A percentile compares a stretch with the other conserved stretches of the same genome.
phyloP scores from a whole-genome alignment of 2,329 filamentous ascomycete genomes.

The Xylariaceae sp. region DNA sequence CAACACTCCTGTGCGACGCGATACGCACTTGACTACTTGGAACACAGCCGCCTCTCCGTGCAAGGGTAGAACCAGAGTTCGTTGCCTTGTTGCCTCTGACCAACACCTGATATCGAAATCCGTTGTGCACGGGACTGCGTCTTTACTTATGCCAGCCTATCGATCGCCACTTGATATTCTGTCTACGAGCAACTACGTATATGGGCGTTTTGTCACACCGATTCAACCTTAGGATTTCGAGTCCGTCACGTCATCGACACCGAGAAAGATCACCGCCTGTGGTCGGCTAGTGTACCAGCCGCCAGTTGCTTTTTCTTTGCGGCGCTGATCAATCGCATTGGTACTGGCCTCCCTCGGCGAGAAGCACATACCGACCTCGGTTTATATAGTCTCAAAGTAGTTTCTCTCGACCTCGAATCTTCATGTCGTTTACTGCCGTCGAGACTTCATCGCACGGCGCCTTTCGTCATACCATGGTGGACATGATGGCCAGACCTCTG shows the following conservation, averaged over 20 bases:
- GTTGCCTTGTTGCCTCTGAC: slow-evolving; percentile 1
- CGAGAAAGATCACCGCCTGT: too few relatives aligned
- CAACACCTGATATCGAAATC: background rate
- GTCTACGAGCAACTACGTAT: too few relatives aligned
- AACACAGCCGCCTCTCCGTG: slow-evolving; percentile 1
- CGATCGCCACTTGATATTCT: too few relatives aligned
- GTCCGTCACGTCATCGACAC: background rate
- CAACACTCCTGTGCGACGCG: background rate
- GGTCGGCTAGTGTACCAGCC: too few relatives aligned
- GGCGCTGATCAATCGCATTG: too few relatives aligned
- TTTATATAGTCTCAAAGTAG: slow-evolving; percentile 13
- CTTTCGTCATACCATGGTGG: slow-evolving; percentile 26
- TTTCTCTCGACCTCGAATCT: slow-evolving; percentile 7
- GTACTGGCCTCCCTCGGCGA: slow-evolving; percentile 6
- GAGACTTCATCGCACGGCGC: slow-evolving; percentile 17
- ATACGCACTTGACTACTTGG: background rate
- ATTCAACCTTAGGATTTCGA: slow-evolving; percentile 2
- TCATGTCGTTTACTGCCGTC: slow-evolving; percentile 19
- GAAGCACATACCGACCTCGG: background rate
- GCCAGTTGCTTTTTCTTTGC: too few relatives aligned
- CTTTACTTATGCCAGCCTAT: too few relatives aligned
- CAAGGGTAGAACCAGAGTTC: slow-evolving; percentile 14
- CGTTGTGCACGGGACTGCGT: too few relatives aligned
- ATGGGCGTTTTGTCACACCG: background rate
- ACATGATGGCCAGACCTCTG: slow-evolving; percentile 26